phyloP scores from a whole-genome alignment of 208 protist species.

The Leishmania tarentolae region DNA sequence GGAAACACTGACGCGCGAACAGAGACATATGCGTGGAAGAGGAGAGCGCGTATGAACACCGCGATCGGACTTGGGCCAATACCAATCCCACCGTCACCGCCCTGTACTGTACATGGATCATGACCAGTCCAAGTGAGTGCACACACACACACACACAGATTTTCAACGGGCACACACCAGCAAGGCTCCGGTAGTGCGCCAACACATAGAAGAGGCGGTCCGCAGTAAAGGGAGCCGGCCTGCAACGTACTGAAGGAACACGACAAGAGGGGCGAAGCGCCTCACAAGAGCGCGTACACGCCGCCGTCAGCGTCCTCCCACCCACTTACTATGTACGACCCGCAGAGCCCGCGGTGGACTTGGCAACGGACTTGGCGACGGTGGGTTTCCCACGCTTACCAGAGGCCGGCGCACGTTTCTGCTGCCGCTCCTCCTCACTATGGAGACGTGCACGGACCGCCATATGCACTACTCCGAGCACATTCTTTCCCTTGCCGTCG shows the following conservation, averaged over 20 bases:
- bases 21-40: background rate
- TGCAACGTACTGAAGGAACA: background rate
- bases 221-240: background rate
- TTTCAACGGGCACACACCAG: background rate
- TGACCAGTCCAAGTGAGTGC: background rate
- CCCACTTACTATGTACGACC: background rate
- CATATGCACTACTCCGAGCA: conserved; percentile 84
- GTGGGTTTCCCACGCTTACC: background rate
- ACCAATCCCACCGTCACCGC: background rate
- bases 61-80: background rate
- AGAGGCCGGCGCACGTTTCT: conserved; percentile 15
- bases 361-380: conserved; percentile 2
- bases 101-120: background rate
- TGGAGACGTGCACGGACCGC: conserved; percentile 58
- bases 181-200: background rate
- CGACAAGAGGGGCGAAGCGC: background rate
- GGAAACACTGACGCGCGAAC: background rate
- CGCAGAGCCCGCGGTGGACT: background rate
- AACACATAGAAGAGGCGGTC: background rate
- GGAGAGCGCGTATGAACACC: background rate
- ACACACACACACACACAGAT: background rate
- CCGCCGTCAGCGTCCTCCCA: background rate
- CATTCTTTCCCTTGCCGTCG: conserved; percentile 83
- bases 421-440: conserved; percentile 36
- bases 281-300: background rate